Percentiles rank a stretch among this genome's conserved stretches.
phyloP scores from a whole-genome alignment of 2,329 filamentous ascomycete species.

The Colletotrichum sp. region DNA sequence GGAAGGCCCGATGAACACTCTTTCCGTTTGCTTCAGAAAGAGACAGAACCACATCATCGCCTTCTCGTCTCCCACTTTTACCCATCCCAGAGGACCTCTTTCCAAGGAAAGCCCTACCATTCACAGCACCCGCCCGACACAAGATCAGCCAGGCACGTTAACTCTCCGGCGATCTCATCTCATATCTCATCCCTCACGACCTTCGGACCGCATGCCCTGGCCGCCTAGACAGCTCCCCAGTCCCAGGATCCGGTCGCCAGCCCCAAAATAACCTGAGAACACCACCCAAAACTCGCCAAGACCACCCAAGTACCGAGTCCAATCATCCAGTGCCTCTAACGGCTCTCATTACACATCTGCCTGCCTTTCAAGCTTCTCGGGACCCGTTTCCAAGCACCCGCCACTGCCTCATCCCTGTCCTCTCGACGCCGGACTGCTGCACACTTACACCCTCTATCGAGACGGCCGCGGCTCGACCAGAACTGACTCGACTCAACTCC shows the following conservation, averaged over 20 bases:
- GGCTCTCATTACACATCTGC: constrained; percentile 1
- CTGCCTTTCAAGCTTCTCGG: constrained; percentile 12
- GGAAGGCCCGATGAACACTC: not conserved
- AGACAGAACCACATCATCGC: not conserved
- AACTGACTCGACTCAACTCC: not conserved
- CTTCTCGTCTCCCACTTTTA: not conserved
- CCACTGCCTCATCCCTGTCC: not conserved
- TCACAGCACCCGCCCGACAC: not conserved
- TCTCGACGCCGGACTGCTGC: not conserved
- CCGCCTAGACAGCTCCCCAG: not conserved
- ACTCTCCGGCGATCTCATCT: not conserved
- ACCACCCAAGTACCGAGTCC: constrained; percentile 12
- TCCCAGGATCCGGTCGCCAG: not conserved
- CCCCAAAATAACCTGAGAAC: constrained; percentile 4
- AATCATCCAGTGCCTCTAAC: constrained; percentile 5
- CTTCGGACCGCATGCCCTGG: not conserved
- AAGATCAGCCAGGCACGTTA: not conserved
- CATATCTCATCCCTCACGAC: not conserved
- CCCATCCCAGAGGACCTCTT: not conserved
- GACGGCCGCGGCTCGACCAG: not conserved
- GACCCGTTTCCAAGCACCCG: not conserved
- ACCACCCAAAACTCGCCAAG: constrained; percentile 14
- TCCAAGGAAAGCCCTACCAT: not conserved
- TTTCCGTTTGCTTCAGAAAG: not conserved
- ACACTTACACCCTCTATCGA: not conserved